phyloP scores from a whole-genome alignment of 306 rosid species.

The Gastrolobium villosum region DNA sequence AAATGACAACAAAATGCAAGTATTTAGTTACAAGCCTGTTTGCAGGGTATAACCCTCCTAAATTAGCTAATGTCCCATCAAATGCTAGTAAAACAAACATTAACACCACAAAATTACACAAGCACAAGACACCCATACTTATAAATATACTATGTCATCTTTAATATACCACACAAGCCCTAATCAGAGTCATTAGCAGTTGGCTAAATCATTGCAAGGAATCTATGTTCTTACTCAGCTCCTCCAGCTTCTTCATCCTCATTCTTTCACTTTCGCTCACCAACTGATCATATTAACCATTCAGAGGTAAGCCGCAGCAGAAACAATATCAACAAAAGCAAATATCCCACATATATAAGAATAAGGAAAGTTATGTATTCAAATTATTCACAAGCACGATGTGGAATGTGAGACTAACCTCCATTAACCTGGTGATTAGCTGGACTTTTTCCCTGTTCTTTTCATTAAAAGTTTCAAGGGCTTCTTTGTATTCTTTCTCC shows the following conservation, averaged over 20 bases:
- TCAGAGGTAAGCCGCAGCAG: slow-evolving; percentile 9
- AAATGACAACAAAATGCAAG: slow-evolving; percentile 56
- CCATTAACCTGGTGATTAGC: slow-evolving; percentile 67
- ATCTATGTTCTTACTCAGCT: slow-evolving; percentile 97
- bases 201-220: slow-evolving; percentile 66
- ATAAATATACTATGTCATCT: slow-evolving; percentile 66
- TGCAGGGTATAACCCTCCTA: slow-evolving; percentile 72
- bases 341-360: slow-evolving; percentile 2
- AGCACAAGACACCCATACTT: slow-evolving; percentile 68
- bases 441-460: slow-evolving; percentile 98
- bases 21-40: slow-evolving; percentile 87
- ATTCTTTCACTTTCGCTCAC: slow-evolving; percentile 84
- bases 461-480: slow-evolving; percentile 95
- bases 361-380: background rate
- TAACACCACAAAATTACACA: slow-evolving; percentile 69
- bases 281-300: slow-evolving; percentile 60
- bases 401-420: slow-evolving; percentile 48
- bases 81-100: slow-evolving; percentile 69
- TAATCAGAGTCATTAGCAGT: slow-evolving; percentile 70
- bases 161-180: slow-evolving; percentile 94
- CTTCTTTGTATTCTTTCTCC: slow-evolving; percentile 98
- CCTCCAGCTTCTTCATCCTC: slow-evolving; percentile 99
- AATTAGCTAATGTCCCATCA: slow-evolving; percentile 65
- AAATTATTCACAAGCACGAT: slow-evolving; percentile 10
- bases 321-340: background rate